Base-by-base conservation (phyloP, 768 basidiomycete species). In the Melanogaster broomeanus region DNA sequence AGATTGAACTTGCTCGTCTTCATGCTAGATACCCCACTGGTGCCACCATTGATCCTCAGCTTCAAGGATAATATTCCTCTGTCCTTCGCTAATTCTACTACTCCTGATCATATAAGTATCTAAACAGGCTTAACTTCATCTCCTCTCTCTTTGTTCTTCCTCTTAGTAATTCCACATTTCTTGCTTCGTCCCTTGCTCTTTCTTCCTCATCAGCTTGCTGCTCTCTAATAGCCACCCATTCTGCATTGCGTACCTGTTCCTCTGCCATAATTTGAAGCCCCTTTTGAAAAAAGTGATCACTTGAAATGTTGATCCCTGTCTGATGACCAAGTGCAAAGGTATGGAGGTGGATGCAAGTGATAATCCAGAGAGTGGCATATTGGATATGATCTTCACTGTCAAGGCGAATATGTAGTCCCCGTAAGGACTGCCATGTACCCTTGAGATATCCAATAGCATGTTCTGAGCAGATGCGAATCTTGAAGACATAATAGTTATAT, bases 401-500 rank as follows among this genome's bases (percentile, higher is more conserved):
- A 13, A 31, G 30, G 6, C 30, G 13, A 12, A 31, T 12, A 31
- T 5, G 30, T 31, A 31, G 30, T 11, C 30, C 30, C 30, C 30
- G 11, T 11, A 31, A 31, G 9, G 30, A 31, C 30, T 31, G 12
- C 30, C 30, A 31, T 31, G 30, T 31, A 13, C 30, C 30, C 30
- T 31, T 31, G 30, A 31, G 9, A 31, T 31, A 72, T 0, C 74
- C 71, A 24, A 76, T 70, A 12, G 7, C 63, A 61, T 76, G 74
- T 50, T 75, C 73, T 6, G 71, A 74, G 0, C 59, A 50, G n/a
- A 76, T 51, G 8, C 24, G 33, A 34, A 51, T 21, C 28, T 54
- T 64, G 7, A 69, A 73, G 21, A 75, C 58, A 55, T 68, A 58
- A 21, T 69, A 64, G 59, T 74, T 72, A 61, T 64, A 52, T 51